Conservation (phyloP, 768 basidiomycete species). For the Mycena latifolia region DNA sequence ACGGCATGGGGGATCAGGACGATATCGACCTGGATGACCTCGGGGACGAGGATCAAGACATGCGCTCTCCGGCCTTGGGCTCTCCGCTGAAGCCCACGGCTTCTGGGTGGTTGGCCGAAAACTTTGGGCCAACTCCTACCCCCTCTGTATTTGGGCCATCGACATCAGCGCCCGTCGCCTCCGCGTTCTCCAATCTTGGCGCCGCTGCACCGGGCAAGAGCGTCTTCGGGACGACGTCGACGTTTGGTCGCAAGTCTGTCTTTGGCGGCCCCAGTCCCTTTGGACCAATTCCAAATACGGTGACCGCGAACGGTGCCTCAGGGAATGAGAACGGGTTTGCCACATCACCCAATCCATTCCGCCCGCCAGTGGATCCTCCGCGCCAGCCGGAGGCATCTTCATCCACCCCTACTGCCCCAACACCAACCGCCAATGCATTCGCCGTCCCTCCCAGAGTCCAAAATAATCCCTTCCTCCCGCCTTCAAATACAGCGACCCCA, state of each 20-base stretch:
- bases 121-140: conserved; percentile 25
- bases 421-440: conserved; percentile 18
- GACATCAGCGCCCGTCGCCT: conserved; percentile 39
- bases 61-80: conserved; percentile 23
- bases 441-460: conserved; percentile 30
- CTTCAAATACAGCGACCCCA: conserved; percentile 21
- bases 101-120: conserved; percentile 22
- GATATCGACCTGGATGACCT: conserved; percentile 13
- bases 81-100: conserved; percentile 17
- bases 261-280: conserved; percentile 35
- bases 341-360: conserved; percentile 3
- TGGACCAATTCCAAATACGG: conserved; percentile 9
- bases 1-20: conserved; percentile 26
- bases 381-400: conserved; percentile 33
- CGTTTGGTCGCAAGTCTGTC: conserved; percentile 47
- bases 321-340: not conserved
- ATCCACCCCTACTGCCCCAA: conserved; percentile 32
- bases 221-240: conserved; percentile 50
- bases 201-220: conserved; percentile 47
- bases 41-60: conserved; percentile 18
- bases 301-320: not conserved
- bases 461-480: conserved; percentile 31
- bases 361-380: not conserved
- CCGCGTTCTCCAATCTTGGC: conserved; percentile 55
- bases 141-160: conserved; percentile 35